Evolutionary conservation across 768 basidiomycete genomes (phyloP), one percentile per base, ranked within the genome.

Genomic region (Mycena polygramma): DNA sequence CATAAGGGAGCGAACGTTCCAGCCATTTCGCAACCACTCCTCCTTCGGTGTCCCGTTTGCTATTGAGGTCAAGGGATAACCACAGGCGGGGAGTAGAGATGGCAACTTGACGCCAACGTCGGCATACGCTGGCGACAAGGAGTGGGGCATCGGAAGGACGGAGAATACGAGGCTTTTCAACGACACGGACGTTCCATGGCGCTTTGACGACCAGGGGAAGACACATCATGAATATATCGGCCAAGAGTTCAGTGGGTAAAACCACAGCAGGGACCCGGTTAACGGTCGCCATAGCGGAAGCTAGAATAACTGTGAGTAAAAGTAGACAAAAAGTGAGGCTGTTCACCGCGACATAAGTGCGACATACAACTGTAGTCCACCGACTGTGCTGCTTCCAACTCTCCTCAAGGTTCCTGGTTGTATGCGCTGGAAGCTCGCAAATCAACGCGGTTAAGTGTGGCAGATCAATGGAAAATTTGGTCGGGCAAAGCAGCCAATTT

Each of bases 141-240:
- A 64, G 53, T 1, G 63, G 63, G 2, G 52, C 62, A 11, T 63
- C 62, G 37, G 24, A 45, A 26, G 63, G 53, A 15, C 43, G 63
- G 6, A 64, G 61, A 15, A 14, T 24, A 36, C 41, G 41, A 15
- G 41, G 41, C 15, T 41, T 15, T 11, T 41, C 41, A 7, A 41
- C 41, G 41, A 41, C 41, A 41, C 15, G 11, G 10, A 41, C 15
- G 41, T 41, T 41, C 41, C 41, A 41, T 11, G 4, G 30, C 30
- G 30, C 30, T 41, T 10, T 4, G 41, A 15, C 41, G 11, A n/a
- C 37, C 14, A 20, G 6, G 4, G 36, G n/a, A 10, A 53, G 49
- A 43, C 61, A 52, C n/a, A 52, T 14, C 10, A 62, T 20, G 61
- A 62, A 62, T 52, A 62, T 62, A 6, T 62, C 61, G 49, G 36